Evolutionary conservation across 2,329 filamentous ascomycete genomes (phyloP), one percentile per base, ranked within the genome.

Genomic region (Aspergillus fumigatiaffinis): DNA sequence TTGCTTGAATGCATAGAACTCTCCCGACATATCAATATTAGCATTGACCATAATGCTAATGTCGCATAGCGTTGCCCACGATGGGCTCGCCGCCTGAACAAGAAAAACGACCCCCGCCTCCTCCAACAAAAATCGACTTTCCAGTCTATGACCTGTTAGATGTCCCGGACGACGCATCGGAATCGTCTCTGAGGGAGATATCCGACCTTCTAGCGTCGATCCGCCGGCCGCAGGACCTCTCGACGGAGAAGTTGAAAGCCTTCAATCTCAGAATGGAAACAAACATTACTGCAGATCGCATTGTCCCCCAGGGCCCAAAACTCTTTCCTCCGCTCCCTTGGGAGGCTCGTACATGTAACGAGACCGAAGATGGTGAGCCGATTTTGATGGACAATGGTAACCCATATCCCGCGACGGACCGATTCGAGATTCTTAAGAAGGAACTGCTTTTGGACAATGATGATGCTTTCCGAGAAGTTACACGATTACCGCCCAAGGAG

Each of bases 401-500:
- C 51, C 74, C 74, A 12, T 76, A 76, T 50, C 80, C 81, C 25
- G 68, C 76, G 25, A 77, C 75, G 44, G 77, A 78, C 54, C 78
- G 79, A 44, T 85, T 81, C 61, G 76, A 79, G 49, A 55, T 72
- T 7, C 72, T 82, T 32, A 71, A 77, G 25, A 76, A 73, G 29
- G 85, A 87, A 64, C 69, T 87, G 17, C 66, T 75, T 4, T 71
- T 81, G 55, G 79, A 81, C 35, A 86, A 86, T 59, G 79, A 83
- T 56, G 81, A 82, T 64, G 83, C 79, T 1, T 87, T 84, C 64
- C 76, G 81, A n/a, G 80, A 80, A 51, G 75, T 86, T 53, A 76
- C 77, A 38, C 77, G 83, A 10, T 75, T 80, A 51, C 66, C 71
- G 3, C 76, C 77, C 12, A 73, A 71, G 25, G 73, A 77, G 28